These are phyloP conservation scores for Phytophthora sp. DNA, from an alignment of 352 stramenopile genomes.

Conservation along the genomic window DNA sequence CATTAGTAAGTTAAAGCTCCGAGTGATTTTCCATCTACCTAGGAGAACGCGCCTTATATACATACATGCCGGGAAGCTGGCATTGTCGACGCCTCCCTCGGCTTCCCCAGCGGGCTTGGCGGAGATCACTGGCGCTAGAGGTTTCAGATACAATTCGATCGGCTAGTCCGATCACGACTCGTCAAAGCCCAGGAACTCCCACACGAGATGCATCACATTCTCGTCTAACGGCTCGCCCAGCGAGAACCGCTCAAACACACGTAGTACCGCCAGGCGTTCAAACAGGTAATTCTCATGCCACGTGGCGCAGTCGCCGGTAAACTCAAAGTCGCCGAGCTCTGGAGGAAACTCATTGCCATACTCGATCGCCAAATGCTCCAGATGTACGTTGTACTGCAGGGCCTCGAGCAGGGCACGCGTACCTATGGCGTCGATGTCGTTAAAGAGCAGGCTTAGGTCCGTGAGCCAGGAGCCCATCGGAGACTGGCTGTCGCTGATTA, in stretches of 20 bases:
- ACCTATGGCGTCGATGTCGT: constrained; percentile 60
- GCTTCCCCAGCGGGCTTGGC: constrained; percentile 1
- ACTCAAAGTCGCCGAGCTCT: constrained; percentile 56
- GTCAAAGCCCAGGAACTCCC: constrained; percentile 60
- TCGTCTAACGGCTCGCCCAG: constrained; percentile 46
- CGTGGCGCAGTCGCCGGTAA: constrained; percentile 48
- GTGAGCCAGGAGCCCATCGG: constrained; percentile 46
- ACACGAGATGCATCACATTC: constrained; percentile 55
- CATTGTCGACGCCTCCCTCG: neutral
- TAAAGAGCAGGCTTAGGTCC: constrained; percentile 58
- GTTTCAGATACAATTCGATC: constrained; percentile 20
- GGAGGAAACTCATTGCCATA: constrained; percentile 64
- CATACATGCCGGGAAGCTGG: constrained; percentile 25
- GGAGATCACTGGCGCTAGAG: constrained; percentile 30
- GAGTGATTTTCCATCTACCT: constrained; percentile 33
- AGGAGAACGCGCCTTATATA: constrained; percentile 39
- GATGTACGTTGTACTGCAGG: constrained; percentile 57
- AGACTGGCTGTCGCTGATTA: constrained; percentile 58
- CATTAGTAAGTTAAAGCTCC: constrained; percentile 42
- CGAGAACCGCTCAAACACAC: constrained; percentile 57
- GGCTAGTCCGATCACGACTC: constrained; percentile 37
- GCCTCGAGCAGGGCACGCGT: constrained; percentile 55
- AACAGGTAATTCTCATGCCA: constrained; percentile 59
- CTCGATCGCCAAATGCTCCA: constrained; percentile 58
- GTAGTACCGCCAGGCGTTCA: constrained; percentile 51